phyloP scores from a whole-genome alignment of 257 asterid genomes.

The Plantago elongata region DNA sequence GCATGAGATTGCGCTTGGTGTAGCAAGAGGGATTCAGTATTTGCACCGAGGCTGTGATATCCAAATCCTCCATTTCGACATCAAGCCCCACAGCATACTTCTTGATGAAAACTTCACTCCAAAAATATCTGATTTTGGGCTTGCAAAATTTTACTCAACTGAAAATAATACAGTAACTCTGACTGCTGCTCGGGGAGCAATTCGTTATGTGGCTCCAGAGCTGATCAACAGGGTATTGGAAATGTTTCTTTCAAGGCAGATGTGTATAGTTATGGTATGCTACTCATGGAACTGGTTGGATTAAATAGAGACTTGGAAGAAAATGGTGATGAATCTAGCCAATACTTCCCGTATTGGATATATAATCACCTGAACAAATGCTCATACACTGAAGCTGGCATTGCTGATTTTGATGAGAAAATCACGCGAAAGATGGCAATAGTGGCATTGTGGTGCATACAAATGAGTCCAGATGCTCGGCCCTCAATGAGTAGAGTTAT shows the following conservation, averaged over 20 bases:
- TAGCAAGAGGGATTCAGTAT: background rate
- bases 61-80: conserved; percentile 2
- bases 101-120: conserved; percentile 1
- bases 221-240: background rate
- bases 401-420: background rate
- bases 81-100: background rate
- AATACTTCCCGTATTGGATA: background rate
- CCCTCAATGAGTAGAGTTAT: conserved; percentile 1
- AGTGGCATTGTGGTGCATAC: background rate
- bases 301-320: background rate
- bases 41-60: background rate
- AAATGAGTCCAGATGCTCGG: background rate
- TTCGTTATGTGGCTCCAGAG: background rate
- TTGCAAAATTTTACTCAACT: background rate
- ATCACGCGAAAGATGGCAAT: background rate
- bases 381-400: background rate
- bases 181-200: conserved; percentile 1
- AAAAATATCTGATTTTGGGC: conserved; percentile 1
- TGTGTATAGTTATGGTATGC: background rate
- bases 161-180: background rate
- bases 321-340: background rate
- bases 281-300: background rate
- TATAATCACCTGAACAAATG: background rate
- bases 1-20: background rate
- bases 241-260: background rate